Evolutionary conservation across 768 basidiomycete genomes (phyloP).

Genomic region (Podaxis mareebaensis): DNA sequence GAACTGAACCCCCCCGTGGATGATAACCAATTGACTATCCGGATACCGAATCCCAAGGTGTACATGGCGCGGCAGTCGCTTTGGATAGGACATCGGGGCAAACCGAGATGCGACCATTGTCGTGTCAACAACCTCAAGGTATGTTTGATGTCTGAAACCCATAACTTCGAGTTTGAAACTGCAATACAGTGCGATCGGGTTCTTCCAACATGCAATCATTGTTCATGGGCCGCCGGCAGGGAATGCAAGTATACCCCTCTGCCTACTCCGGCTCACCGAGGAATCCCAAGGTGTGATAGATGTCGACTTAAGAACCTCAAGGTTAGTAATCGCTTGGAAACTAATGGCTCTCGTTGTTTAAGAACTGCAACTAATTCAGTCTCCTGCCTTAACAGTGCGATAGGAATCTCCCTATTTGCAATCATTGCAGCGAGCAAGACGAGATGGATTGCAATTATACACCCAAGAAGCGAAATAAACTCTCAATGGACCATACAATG

Average conservation of each 20-base stretch:
- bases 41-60: slow-evolving; percentile 66
- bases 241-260: slow-evolving; percentile 75
- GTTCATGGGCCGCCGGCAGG: slow-evolving; percentile 60
- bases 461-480: slow-evolving; percentile 65
- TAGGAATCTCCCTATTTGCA: slow-evolving; percentile 69
- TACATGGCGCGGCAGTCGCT: slow-evolving; percentile 71
- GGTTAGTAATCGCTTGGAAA: slow-evolving; percentile 34
- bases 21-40: slow-evolving; percentile 59
- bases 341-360: background rate
- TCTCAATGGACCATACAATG: slow-evolving; percentile 18
- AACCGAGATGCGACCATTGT: slow-evolving; percentile 75
- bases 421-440: slow-evolving; percentile 58
- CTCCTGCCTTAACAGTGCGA: slow-evolving; percentile 51
- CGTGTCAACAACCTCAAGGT: slow-evolving; percentile 73
- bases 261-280: slow-evolving; percentile 74
- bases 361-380: background rate
- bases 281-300: slow-evolving; percentile 72
- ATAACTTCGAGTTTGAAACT: slow-evolving; percentile 8
- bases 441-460: slow-evolving; percentile 68
- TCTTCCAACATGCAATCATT: slow-evolving; percentile 71
- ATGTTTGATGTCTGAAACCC: slow-evolving; percentile 25
- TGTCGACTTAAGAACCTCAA: slow-evolving; percentile 70
- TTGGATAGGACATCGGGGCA: slow-evolving; percentile 75
- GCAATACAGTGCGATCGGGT: slow-evolving; percentile 64
- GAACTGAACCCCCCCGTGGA: slow-evolving; percentile 34